Conservation (phyloP, 768 basidiomycete genomes). For the Collybia sp. region DNA sequence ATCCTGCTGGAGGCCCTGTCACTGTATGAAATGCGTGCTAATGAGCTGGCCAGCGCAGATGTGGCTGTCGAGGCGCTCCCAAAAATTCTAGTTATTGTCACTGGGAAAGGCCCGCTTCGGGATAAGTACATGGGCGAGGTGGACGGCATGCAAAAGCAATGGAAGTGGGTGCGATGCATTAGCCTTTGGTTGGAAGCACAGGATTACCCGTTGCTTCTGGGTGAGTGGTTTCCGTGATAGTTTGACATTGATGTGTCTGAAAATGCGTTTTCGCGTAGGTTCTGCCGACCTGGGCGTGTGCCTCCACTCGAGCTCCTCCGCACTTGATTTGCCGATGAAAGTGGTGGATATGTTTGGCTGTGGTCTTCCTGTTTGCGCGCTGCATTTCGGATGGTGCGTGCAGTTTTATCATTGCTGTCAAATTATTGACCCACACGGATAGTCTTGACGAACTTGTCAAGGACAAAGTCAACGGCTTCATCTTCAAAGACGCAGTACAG, state of each 20-base stretch:
- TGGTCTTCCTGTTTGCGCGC: constrained; percentile 87
- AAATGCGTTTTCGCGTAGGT: constrained; percentile 37
- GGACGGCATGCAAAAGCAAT: constrained; percentile 51
- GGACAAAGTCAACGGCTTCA: constrained; percentile 76
- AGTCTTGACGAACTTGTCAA: constrained; percentile 87
- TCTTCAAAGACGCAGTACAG: constrained; percentile 65
- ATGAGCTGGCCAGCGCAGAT: constrained; percentile 5
- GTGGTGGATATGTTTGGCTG: constrained; percentile 99
- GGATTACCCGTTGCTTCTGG: constrained; percentile 87
- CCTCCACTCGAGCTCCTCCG: constrained; percentile 87
- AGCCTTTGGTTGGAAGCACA: constrained; percentile 86
- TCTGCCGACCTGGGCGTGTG: constrained; percentile 91
- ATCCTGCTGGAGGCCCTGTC: constrained; percentile 75
- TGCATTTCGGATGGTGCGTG: constrained; percentile 79
- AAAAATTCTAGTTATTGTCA: constrained; percentile 78
- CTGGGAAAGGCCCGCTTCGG: constrained; percentile 83
- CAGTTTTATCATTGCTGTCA: background rate
- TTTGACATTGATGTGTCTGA: background rate
- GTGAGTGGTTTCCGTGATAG: constrained; percentile 29
- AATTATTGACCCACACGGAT: constrained; percentile 4
- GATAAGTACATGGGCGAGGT: constrained; percentile 72
- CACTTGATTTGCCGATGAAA: constrained; percentile 96
- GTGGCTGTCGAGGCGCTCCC: constrained; percentile 42
- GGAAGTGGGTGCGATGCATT: constrained; percentile 75
- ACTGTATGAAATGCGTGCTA: constrained; percentile 61